phyloP scores from a whole-genome alignment of 2,329 filamentous ascomycete genomes.

The Alternaria dauci region DNA sequence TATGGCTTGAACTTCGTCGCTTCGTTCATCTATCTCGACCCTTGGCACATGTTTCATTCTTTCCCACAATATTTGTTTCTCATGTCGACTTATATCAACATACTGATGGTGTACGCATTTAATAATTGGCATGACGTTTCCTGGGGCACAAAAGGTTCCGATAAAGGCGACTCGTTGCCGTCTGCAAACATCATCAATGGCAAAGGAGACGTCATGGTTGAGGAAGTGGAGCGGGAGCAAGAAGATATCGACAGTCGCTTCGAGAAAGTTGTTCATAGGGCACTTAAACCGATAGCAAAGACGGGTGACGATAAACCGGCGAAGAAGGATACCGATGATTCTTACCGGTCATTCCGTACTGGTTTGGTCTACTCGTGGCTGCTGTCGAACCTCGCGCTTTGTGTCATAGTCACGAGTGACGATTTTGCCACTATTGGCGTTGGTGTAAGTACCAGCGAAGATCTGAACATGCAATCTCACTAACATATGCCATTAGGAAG shows the following conservation, averaged over 20 bases:
- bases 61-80: slow-evolving; percentile 94
- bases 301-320: slow-evolving; percentile 71
- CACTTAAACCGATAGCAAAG: slow-evolving; percentile 81
- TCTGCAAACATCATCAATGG: slow-evolving; percentile 71
- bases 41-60: slow-evolving; percentile 99
- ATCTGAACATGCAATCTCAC: neutral
- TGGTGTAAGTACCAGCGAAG: slow-evolving; percentile 68
- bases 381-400: slow-evolving; percentile 88
- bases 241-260: slow-evolving; percentile 98
- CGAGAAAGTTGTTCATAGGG: slow-evolving; percentile 93
- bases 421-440: slow-evolving; percentile 85
- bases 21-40: slow-evolving; percentile 96
- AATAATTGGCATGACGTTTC: slow-evolving; percentile 99
- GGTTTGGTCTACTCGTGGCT: slow-evolving; percentile 92
- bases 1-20: slow-evolving; percentile 97
- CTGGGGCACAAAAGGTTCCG: slow-evolving; percentile 99
- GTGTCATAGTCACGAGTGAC: slow-evolving; percentile 88
- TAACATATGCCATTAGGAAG: slow-evolving; percentile 23
- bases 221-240: slow-evolving; percentile 95
- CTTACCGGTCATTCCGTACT: slow-evolving; percentile 99
- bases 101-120: slow-evolving; percentile 98
- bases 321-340: slow-evolving; percentile 90
- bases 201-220: slow-evolving; percentile 80
- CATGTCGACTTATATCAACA: slow-evolving; percentile 98
- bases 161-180: slow-evolving; percentile 62